Base-by-base conservation (phyloP, 495 filamentous ascomycete species). In the Sporormia fimetaria region DNA sequence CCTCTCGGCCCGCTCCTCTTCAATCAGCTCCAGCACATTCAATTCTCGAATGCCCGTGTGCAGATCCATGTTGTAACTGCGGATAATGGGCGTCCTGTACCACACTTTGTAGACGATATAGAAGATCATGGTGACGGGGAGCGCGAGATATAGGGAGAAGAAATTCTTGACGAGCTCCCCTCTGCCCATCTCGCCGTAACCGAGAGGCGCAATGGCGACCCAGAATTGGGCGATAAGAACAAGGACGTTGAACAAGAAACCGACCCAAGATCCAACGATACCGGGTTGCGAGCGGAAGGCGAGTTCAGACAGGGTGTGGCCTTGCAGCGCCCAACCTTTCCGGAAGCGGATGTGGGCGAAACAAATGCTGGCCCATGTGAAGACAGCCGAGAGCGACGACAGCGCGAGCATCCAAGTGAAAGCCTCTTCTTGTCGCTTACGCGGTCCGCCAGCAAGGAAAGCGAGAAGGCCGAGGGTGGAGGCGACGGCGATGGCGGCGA, bases 211-310 rank as follows among this genome's bases (percentile, higher is more conserved):
- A 11, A 83, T 79, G 21, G 81, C 87, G 20, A 78, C 80, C 90
- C 90, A 96, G 67, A 96, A 93, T 56, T 96, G 87, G 6, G 83
- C 88, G 31, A 88, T 54, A 15, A 96, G 70, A n/a, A 98, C 78
- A 7, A 93, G 64, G 18, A 67, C 39, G 59, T 94, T 94, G 59
- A 93, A 76, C 21, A 63, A 44, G 44, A 95, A 71, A 7, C 90
- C 90, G 18, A 94, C 40, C 74, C 80, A 95, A 1, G 84, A 92
- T 1, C 88, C 90, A 16, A 75, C 57, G 1, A 92, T 65, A 35
- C 90, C 90, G 1, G 80, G 71, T 47, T 90, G 86, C 2, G 83
- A 82, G 8, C 56, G 63, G 69, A 87, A 98, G 2, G 85, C 76
- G 10, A 98, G 63, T 44, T 94, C 83, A 24, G 80, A 63, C 10